Evolutionary conservation across 306 rosid genomes (phyloP).

Genomic region (Datisca glomerata): DNA sequence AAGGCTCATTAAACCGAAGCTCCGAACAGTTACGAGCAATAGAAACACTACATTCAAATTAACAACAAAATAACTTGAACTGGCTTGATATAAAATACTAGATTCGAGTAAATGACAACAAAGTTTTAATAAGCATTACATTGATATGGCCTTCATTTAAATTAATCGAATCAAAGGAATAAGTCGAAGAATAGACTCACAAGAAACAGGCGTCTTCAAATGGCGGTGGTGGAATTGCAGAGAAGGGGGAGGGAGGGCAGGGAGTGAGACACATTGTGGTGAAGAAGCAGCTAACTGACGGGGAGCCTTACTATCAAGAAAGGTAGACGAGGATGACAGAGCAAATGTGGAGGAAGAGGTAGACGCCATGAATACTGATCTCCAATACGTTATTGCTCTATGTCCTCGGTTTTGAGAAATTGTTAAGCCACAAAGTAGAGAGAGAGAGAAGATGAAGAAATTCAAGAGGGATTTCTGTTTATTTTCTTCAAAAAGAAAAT

Average conservation of each 20-base stretch:
- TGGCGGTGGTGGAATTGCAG: constrained; percentile 42
- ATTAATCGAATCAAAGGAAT: too few species aligned
- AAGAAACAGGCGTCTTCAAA: constrained; percentile 41
- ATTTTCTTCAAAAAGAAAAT: not conserved
- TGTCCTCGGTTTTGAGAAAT: not conserved
- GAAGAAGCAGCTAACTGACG: constrained; percentile 1
- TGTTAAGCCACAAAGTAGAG: not conserved
- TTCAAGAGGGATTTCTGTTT: not conserved
- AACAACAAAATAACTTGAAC: not conserved
- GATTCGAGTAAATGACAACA: too few species aligned
- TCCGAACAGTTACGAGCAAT: too few species aligned
- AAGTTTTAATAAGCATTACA: too few species aligned
- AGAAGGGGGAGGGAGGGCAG: constrained; percentile 48
- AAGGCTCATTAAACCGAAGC: too few species aligned
- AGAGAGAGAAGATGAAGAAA: not conserved
- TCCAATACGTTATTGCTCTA: not conserved
- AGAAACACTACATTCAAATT: not conserved
- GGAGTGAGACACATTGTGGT: constrained; percentile 9
- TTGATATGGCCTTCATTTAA: too few species aligned
- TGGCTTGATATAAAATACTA: too few species aligned
- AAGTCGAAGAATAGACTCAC: constrained; percentile 32
- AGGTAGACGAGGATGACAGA: constrained; percentile 10
- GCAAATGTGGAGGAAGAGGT: constrained; percentile 10
- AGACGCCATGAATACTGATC: constrained; percentile 6
- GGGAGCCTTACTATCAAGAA: constrained; percentile 7